Conservation (phyloP, 352 stramenopile genomes). For the Pythium diclinum region DNA sequence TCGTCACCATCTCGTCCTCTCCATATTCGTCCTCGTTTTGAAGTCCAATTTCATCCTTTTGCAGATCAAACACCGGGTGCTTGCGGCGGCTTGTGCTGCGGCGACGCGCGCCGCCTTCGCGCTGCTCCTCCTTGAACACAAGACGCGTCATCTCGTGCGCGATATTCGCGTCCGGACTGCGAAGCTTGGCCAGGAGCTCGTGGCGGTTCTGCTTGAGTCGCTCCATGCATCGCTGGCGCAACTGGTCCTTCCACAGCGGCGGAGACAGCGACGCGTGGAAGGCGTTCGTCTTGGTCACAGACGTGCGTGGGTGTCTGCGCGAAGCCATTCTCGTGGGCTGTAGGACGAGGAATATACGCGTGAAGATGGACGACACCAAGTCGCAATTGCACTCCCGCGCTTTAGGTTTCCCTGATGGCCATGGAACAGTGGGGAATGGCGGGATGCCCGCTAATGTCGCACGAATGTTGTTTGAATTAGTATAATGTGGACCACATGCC, state of each 20-base stretch:
- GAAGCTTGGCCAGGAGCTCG: conserved; percentile 59
- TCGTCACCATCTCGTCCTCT: conserved; percentile 29
- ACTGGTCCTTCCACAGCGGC: conserved; percentile 72
- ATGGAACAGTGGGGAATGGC: neutral
- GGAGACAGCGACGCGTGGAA: conserved; percentile 55
- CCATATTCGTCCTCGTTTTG: conserved; percentile 5
- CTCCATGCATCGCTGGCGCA: conserved; percentile 70
- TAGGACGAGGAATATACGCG: neutral
- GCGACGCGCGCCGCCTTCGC: neutral
- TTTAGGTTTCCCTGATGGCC: neutral
- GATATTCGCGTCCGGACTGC: conserved; percentile 56
- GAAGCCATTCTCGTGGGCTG: conserved; percentile 9
- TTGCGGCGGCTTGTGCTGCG: conserved; percentile 1
- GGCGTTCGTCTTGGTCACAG: conserved; percentile 20
- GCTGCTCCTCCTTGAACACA: conserved; percentile 41
- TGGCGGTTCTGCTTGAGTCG: conserved; percentile 59
- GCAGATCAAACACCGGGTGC: conserved; percentile 39
- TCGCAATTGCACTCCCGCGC: neutral
- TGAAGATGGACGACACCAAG: neutral
- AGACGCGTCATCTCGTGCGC: conserved; percentile 61
- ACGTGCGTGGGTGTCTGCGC: conserved; percentile 3
- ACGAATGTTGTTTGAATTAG: conserved; percentile 3
- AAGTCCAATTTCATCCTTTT: conserved; percentile 13
- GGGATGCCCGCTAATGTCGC: neutral
- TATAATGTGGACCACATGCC: neutral